These are phyloP conservation scores for Adiantum capillusveneris DNA, from an alignment of 75 land plant genomes.

Conservation along the genomic window DNA sequence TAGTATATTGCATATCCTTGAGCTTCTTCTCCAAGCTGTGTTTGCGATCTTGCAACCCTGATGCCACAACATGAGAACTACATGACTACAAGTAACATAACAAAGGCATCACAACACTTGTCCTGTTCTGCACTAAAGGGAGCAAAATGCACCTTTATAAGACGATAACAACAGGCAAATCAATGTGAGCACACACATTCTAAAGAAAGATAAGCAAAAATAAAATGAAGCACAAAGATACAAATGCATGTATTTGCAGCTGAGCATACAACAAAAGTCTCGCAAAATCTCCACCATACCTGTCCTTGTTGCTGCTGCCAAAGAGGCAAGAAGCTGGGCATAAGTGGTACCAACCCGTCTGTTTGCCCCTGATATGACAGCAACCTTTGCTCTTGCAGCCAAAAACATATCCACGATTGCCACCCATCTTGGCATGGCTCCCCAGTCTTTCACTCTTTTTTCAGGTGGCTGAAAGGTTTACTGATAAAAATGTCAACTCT, in stretches of 20 bases:
- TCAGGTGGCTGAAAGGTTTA: slow-evolving; percentile 25
- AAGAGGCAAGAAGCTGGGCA: slow-evolving; percentile 77
- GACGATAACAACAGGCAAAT: too few species aligned
- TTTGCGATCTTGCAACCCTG: too few species aligned
- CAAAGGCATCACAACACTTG: too few species aligned
- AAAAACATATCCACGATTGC: slow-evolving; percentile 91
- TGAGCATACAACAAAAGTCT: neutral
- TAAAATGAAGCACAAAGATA: too few species aligned
- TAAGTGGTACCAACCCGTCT: slow-evolving; percentile 89
- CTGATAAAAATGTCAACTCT: neutral
- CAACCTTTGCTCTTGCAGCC: slow-evolving; percentile 74
- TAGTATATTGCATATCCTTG: too few species aligned
- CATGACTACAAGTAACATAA: too few species aligned
- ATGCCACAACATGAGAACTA: too few species aligned
- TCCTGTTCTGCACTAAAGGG: too few species aligned
- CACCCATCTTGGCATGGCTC: slow-evolving; percentile 92
- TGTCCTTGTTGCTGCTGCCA: slow-evolving; percentile 61
- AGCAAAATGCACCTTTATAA: too few species aligned
- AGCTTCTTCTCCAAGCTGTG: too few species aligned
- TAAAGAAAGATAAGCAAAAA: too few species aligned
- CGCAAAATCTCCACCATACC: slow-evolving; percentile 33
- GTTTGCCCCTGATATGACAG: slow-evolving; percentile 79
- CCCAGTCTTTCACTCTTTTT: slow-evolving; percentile 82
- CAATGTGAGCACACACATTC: too few species aligned
- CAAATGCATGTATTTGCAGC: neutral